A percentile compares a stretch with the other conserved stretches of the same genome.
These are phyloP conservation scores for Bacidia rubella DNA, from an alignment of 495 filamentous ascomycete genomes.

Conservation along the genomic window DNA sequence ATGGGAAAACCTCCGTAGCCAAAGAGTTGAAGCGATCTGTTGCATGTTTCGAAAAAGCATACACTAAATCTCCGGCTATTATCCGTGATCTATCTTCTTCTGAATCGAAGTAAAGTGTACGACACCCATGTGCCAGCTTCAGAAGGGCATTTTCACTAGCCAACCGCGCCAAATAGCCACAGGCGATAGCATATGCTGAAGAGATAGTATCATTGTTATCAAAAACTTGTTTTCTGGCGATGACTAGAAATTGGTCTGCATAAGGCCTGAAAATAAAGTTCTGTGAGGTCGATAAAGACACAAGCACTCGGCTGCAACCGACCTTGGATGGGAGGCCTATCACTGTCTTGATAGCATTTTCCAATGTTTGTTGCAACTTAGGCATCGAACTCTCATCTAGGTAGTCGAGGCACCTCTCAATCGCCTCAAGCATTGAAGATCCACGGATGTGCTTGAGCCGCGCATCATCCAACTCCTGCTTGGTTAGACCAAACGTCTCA, in stretches of 20 bases:
- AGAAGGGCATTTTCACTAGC: slow-evolving; percentile 57
- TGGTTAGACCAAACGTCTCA: slow-evolving; percentile 67
- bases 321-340: slow-evolving; percentile 89
- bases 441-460: slow-evolving; percentile 63
- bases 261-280: slow-evolving; percentile 60
- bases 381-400: slow-evolving; percentile 64
- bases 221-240: slow-evolving; percentile 63
- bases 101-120: slow-evolving; percentile 61
- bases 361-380: slow-evolving; percentile 53
- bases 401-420: slow-evolving; percentile 79
- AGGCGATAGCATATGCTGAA: slow-evolving; percentile 68
- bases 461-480: slow-evolving; percentile 75
- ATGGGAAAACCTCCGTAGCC: slow-evolving; percentile 61
- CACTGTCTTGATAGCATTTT: slow-evolving; percentile 67
- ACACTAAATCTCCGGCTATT: slow-evolving; percentile 64
- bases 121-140: slow-evolving; percentile 49
- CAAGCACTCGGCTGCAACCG: slow-evolving; percentile 72
- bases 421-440: slow-evolving; percentile 87
- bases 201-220: slow-evolving; percentile 87
- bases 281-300: slow-evolving; percentile 71
- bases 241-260: slow-evolving; percentile 61
- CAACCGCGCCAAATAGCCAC: slow-evolving; percentile 71
- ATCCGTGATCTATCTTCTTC: slow-evolving; percentile 62
- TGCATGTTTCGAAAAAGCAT: slow-evolving; percentile 71
- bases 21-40: slow-evolving; percentile 75